Evolutionary conservation across 2,329 filamentous ascomycete species (phyloP), one percentile per base, ranked within the genome.

Genomic region (Fonsecaea multimorphosa): DNA sequence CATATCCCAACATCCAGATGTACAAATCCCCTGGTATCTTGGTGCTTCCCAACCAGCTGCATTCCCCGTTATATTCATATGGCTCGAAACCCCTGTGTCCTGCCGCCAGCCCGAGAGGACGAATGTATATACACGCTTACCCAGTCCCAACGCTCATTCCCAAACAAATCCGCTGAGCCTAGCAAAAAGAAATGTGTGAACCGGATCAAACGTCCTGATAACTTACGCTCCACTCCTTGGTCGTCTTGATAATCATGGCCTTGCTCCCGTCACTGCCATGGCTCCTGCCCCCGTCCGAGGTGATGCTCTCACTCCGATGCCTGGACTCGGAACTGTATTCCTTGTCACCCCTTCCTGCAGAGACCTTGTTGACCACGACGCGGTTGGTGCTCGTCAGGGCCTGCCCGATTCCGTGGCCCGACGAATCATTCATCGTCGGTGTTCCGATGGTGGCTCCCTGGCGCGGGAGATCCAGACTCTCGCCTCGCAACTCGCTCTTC

Each of bases 181-280:
- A 44, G 5, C 2, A 12, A 24, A 22, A 22, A 46, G 16, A 46
- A 3, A n/a, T n/a, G n/a, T n/a, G n/a, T n/a, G n/a, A n/a, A n/a
- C 1, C 19, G 19, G 44, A 12, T 54, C 51, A 66, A 27, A 19
- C 64, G 55, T 66, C 64, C 52, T 66, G 60, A 53, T 66, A 66
- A 9, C 49, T 59, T 3, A 66, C 52, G 24, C 54, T 66, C 64
- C 64, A 66, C 36, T 66, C 64, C 53, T 63, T 66, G 8, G 64
- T 66, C 2, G 64, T 66, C 51, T 66, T 66, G 60, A 66, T 66
- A 38, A 66, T 66, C 64, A 66, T 66, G 27, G 64, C 60, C 31
- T 66, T 66, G 44, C 64, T 66, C 32, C 64, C 64, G 24, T 66
- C 60, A 29, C 64, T 66, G 46, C 59, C 64, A 11, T 66, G 59